phyloP scores from a whole-genome alignment of 1,284 basidiomycete species.

The Athelia sp. region DNA sequence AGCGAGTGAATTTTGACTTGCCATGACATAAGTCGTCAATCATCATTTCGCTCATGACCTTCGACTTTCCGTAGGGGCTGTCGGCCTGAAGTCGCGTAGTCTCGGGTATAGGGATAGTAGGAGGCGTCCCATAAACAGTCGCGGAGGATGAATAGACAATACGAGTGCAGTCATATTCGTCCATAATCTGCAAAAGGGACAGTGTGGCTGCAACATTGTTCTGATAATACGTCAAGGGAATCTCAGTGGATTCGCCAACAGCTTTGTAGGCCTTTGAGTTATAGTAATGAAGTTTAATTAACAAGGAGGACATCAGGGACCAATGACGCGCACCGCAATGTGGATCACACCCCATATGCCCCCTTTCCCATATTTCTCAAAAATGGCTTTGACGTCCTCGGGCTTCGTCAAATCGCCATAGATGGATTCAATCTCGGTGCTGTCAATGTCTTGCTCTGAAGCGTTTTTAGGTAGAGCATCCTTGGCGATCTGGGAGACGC shows the following conservation, averaged over 20 bases:
- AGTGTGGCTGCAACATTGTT: conserved; percentile 90
- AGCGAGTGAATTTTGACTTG: conserved; percentile 26
- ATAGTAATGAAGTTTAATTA: conserved; percentile 1
- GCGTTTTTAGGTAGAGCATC: conserved; percentile 62
- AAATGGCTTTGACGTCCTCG: conserved; percentile 70
- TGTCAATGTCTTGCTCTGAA: conserved; percentile 59
- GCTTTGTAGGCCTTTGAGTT: conserved; percentile 99
- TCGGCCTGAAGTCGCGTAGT: conserved; percentile 84
- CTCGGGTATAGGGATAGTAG: conserved; percentile 92
- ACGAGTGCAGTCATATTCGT: conserved; percentile 75
- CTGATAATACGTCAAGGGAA: conserved; percentile 88
- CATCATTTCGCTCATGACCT: conserved; percentile 91
- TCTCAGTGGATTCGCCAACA: conserved; percentile 95
- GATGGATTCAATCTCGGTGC: conserved; percentile 67
- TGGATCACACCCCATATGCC: conserved; percentile 99
- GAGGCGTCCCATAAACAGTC: conserved; percentile 97
- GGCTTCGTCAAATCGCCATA: conserved; percentile 72
- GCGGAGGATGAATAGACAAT: conserved; percentile 98
- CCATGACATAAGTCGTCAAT: conserved; percentile 87
- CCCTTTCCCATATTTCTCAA: conserved; percentile 81
- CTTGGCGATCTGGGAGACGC: conserved; percentile 76
- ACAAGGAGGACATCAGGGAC: not conserved
- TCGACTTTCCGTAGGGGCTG: conserved; percentile 94
- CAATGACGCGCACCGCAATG: conserved; percentile 66
- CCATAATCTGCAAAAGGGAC: conserved; percentile 82